Evolutionary conservation across 768 basidiomycete species (phyloP).

Genomic region (Hericium rajendrae): DNA sequence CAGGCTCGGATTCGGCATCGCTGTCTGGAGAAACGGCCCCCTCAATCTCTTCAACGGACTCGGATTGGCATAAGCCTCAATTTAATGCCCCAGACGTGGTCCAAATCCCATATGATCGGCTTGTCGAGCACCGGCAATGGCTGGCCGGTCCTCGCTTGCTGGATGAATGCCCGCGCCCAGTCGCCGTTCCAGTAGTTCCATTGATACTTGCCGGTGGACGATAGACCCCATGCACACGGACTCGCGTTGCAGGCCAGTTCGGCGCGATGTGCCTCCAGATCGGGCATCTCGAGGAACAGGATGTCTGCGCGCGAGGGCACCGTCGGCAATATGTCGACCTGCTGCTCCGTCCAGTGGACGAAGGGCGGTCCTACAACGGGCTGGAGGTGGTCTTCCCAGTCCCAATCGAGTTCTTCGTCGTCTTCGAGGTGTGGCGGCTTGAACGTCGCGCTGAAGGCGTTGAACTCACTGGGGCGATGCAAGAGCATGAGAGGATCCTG

Average conservation of each 20-base stretch:
- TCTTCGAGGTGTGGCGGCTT: too few species aligned
- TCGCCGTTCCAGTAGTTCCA: not conserved
- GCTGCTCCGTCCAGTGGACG: not conserved
- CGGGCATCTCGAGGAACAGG: not conserved
- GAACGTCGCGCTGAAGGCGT: not conserved
- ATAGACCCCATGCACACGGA: too few species aligned
- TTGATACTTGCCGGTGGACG: too few species aligned
- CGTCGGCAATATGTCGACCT: not conserved
- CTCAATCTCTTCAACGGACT: too few species aligned
- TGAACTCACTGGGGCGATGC: not conserved
- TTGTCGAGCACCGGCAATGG: not conserved
- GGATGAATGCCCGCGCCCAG: not conserved
- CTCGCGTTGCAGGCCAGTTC: not conserved
- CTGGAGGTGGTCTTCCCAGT: not conserved
- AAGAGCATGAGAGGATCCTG: not conserved
- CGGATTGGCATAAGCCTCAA: too few species aligned
- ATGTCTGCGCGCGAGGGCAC: not conserved
- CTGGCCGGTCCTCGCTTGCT: not conserved
- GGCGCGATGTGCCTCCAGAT: not conserved
- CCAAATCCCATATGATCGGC: not conserved
- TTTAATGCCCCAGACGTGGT: too few species aligned
- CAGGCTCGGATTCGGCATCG: too few species aligned
- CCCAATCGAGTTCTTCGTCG: not conserved
- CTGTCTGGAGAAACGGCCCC: too few species aligned
- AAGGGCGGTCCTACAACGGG: not conserved